These are phyloP conservation scores for Tirmania nivea DNA, from an alignment of 495 filamentous ascomycete genomes.

Conservation along the genomic window DNA sequence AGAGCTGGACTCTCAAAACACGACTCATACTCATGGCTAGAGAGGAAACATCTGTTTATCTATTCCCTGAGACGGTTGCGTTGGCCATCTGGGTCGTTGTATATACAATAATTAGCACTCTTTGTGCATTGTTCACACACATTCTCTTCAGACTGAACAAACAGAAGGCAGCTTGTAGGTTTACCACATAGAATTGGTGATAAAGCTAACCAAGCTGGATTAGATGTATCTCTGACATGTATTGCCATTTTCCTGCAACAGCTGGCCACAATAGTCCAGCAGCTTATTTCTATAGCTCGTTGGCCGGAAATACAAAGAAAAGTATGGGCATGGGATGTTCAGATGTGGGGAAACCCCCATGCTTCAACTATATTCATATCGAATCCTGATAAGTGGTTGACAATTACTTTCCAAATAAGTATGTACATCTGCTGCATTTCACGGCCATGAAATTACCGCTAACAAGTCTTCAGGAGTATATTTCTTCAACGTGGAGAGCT, in stretches of 20 bases:
- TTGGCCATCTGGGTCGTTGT: slow-evolving; percentile 7
- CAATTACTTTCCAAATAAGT: slow-evolving; percentile 9
- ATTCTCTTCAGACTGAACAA: slow-evolving; percentile 14
- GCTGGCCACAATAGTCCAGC: slow-evolving; percentile 9
- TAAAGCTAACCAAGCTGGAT: not conserved
- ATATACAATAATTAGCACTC: slow-evolving; percentile 9
- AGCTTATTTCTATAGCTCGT: slow-evolving; percentile 2
- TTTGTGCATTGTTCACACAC: slow-evolving; percentile 11
- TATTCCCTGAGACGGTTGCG: slow-evolving; percentile 7
- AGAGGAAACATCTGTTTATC: not conserved
- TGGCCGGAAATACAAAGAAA: slow-evolving; percentile 7
- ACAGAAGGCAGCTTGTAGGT: slow-evolving; percentile 13
- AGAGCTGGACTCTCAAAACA: not conserved
- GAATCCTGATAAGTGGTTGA: slow-evolving; percentile 4
- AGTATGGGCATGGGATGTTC: slow-evolving; percentile 1
- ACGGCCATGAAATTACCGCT: too few relatives aligned
- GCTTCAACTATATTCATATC: slow-evolving; percentile 7
- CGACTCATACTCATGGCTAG: not conserved
- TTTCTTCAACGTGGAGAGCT: slow-evolving; percentile 14
- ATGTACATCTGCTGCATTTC: not conserved
- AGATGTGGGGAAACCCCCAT: slow-evolving; percentile 11
- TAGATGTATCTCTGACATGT: slow-evolving; percentile 14
- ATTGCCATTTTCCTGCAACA: slow-evolving; percentile 15
- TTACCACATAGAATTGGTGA: not conserved
- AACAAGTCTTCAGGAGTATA: slow-evolving; percentile 6